Conservation (phyloP, 225 moss, liverwort and hornwort species). For the Straminergon stramineum region DNA sequence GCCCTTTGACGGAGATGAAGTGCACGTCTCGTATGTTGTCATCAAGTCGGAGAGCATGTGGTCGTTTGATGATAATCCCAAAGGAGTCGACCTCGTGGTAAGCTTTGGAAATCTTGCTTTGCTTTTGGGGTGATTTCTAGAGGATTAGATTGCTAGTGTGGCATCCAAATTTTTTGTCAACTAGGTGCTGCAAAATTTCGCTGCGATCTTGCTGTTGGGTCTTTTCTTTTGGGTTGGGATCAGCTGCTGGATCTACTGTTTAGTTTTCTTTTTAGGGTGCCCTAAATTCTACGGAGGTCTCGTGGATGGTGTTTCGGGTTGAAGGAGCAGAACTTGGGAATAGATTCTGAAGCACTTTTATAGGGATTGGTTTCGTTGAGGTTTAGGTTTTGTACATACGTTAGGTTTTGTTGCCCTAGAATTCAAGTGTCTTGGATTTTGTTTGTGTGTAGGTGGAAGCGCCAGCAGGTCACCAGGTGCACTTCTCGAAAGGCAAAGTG, state of each 20-base stretch:
- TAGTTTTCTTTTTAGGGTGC: background rate
- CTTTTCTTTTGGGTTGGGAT: background rate
- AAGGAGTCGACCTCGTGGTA: conserved; percentile 57
- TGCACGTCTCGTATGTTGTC: conserved; percentile 69
- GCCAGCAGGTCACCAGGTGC: conserved; percentile 58
- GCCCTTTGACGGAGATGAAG: conserved; percentile 35
- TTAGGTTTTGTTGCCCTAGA: background rate
- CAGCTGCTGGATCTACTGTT: background rate
- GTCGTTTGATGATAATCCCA: conserved; percentile 27
- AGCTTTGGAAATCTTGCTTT: background rate
- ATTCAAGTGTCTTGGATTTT: background rate
- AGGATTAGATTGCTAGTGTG: background rate
- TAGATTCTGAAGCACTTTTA: background rate
- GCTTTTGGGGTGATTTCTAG: background rate
- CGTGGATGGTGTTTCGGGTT: background rate
- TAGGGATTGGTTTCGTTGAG: background rate
- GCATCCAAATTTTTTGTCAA: background rate
- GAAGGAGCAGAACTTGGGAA: background rate
- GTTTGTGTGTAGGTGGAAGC: conserved; percentile 61
- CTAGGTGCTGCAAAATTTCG: background rate
- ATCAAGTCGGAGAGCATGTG: conserved; percentile 57
- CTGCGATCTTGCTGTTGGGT: background rate
- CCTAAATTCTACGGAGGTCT: background rate
- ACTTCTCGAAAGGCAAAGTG: conserved; percentile 30
- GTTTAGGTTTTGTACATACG: background rate